Percentiles rank a stretch among this genome's conserved stretches.
These are phyloP conservation scores for Fusarium palustre DNA, from an alignment of 2,329 filamentous ascomycete species.

Conservation along the genomic window DNA sequence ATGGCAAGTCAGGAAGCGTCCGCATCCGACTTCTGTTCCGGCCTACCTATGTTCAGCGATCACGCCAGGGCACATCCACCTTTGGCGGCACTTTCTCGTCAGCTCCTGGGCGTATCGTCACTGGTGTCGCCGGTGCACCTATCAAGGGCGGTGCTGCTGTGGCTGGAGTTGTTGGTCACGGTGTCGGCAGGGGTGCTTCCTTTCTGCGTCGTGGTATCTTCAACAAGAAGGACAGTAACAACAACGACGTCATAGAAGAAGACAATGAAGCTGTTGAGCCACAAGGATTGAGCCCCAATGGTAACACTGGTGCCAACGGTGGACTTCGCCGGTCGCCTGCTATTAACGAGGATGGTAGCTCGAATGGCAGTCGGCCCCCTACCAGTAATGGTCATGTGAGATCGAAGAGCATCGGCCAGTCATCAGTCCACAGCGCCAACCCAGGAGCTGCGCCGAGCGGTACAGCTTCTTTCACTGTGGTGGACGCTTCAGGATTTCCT, in stretches of 20 bases:
- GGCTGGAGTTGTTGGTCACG: constrained; percentile 76
- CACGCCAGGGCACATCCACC: constrained; percentile 89
- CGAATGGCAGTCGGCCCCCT: constrained; percentile 34
- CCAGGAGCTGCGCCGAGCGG: constrained; percentile 73
- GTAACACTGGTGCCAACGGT: constrained; percentile 52
- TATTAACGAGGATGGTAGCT: constrained; percentile 51
- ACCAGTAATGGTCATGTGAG: constrained; percentile 59
- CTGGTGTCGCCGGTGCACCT: constrained; percentile 83
- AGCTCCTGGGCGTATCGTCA: constrained; percentile 87
- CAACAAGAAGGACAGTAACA: constrained; percentile 74
- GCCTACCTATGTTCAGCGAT: constrained; percentile 87
- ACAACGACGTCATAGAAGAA: constrained; percentile 66
- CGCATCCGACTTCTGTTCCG: constrained; percentile 90
- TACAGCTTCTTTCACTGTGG: constrained; percentile 81
- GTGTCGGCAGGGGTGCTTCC: constrained; percentile 88
- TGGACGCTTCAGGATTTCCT: constrained; percentile 83
- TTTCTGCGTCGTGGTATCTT: constrained; percentile 90
- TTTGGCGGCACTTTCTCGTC: constrained; percentile 91
- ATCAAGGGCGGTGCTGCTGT: constrained; percentile 91
- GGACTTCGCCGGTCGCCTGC: constrained; percentile 58
- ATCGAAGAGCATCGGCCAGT: constrained; percentile 70
- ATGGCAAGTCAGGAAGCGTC: constrained; percentile 89
- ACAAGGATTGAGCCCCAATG: constrained; percentile 52
- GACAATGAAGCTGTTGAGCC: constrained; percentile 56
- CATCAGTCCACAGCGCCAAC: constrained; percentile 74